Evolutionary conservation across 768 basidiomycete genomes (phyloP).

Genomic region (Mycena crocata): DNA sequence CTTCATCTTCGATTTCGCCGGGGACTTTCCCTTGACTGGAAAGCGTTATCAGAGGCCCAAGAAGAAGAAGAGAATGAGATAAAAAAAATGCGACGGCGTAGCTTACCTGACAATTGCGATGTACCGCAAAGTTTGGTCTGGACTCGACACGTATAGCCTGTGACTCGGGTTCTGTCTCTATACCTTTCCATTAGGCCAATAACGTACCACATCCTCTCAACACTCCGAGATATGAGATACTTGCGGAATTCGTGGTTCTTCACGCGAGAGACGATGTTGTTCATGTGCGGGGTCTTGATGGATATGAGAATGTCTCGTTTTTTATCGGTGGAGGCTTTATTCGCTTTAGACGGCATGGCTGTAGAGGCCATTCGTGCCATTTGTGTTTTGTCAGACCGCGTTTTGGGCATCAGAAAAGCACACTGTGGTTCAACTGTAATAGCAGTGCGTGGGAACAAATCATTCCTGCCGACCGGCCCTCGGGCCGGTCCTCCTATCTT

Average conservation of each 20-base stretch:
- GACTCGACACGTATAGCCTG: conserved; percentile 34
- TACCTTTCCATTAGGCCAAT: not conserved
- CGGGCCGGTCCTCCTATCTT: no score
- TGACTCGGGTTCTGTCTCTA: not conserved
- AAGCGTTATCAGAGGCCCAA: not conserved
- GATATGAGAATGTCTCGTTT: not conserved
- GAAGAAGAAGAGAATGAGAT: not conserved
- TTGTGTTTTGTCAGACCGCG: not conserved
- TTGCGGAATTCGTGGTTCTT: conserved; percentile 38
- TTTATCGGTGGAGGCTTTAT: not conserved
- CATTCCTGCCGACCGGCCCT: no score
- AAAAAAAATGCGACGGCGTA: not conserved
- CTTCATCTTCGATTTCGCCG: conserved; percentile 15
- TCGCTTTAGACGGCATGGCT: not conserved
- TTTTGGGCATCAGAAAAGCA: no score
- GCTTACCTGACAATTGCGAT: conserved; percentile 24
- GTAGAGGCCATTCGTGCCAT: no score
- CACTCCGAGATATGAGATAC: conserved; percentile 31
- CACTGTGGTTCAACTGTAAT: no score
- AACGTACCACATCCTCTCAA: conserved; percentile 33
- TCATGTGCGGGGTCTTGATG: conserved; percentile 25
- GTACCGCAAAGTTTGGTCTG: conserved; percentile 32
- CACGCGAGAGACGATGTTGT: conserved; percentile 25
- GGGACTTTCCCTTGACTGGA: conserved; percentile 19
- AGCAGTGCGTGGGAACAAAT: no score